A percentile compares a stretch with the other conserved stretches of the same genome.
phyloP scores from a whole-genome alignment of 169 alveolate species.

The Toxoplasma gondii region DNA sequence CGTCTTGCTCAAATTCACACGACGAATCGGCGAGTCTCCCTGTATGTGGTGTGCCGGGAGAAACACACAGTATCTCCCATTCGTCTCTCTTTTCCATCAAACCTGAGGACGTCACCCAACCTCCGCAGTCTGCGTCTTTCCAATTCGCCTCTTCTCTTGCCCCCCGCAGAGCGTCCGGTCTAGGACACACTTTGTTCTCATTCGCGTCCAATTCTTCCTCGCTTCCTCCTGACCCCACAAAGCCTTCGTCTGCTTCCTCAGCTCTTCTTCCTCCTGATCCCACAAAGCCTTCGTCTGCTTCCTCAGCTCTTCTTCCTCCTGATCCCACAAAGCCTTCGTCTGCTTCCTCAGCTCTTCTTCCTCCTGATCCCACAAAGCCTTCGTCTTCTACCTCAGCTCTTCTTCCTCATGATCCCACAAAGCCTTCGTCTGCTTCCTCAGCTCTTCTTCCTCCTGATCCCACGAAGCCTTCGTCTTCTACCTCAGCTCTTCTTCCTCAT shows the following conservation, averaged over 20 bases:
- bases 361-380: neutral
- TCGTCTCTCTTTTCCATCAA: too few relatives aligned
- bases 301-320: slow-evolving; percentile 6
- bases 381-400: neutral
- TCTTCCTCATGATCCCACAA: neutral
- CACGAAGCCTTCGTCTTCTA: neutral
- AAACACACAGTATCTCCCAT: too few relatives aligned
- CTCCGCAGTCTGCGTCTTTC: too few relatives aligned
- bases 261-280: neutral
- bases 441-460: slow-evolving; percentile 36
- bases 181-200: neutral
- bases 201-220: neutral
- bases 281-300: neutral
- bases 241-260: neutral
- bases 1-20: too few relatives aligned
- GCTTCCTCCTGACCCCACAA: neutral
- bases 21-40: too few relatives aligned
- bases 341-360: neutral
- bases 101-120: too few relatives aligned
- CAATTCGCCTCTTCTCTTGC: too few relatives aligned
- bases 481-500: neutral
- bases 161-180: too few relatives aligned
- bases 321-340: neutral
- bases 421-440: neutral
- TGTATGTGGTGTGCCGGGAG: too few relatives aligned